These are phyloP conservation scores for Maudiozyma serrabonitensis DNA, from an alignment of 805 yeast genomes.

Conservation along the genomic window DNA sequence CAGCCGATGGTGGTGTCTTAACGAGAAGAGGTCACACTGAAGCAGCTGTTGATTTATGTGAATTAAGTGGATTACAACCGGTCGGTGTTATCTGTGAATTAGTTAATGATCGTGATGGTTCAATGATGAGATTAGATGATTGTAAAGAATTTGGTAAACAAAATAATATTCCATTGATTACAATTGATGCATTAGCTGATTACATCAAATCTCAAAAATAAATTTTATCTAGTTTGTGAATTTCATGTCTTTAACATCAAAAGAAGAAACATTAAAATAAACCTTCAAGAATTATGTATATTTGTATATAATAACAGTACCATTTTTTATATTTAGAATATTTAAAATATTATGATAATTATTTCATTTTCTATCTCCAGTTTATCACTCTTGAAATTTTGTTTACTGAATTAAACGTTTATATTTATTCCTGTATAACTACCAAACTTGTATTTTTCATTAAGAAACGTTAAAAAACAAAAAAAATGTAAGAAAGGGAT, in stretches of 20 bases:
- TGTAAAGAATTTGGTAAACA: slow-evolving; percentile 61
- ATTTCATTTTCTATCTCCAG: too few species aligned
- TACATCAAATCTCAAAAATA: slow-evolving; percentile 20
- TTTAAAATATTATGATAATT: too few species aligned
- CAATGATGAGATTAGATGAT: slow-evolving; percentile 89
- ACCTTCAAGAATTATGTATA: too few species aligned
- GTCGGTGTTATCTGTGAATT: slow-evolving; percentile 92
- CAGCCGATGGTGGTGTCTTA: slow-evolving; percentile 74
- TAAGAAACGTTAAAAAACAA: not conserved
- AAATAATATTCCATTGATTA: slow-evolving; percentile 58
- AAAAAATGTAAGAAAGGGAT: not conserved
- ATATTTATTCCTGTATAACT: not conserved
- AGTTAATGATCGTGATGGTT: slow-evolving; percentile 86
- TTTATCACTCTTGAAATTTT: not conserved
- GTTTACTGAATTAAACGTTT: not conserved
- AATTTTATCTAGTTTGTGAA: not conserved
- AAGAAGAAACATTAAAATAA: not conserved
- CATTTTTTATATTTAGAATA: too few species aligned
- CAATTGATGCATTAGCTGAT: slow-evolving; percentile 64
- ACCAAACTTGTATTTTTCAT: too few species aligned
- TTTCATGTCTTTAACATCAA: not conserved
- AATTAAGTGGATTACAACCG: slow-evolving; percentile 65
- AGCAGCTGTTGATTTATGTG: slow-evolving; percentile 85
- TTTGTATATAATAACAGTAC: too few species aligned
- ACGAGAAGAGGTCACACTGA: slow-evolving; percentile 92